Evolutionary conservation across 306 rosid species (phyloP), one percentile per base, ranked within the genome.

Genomic region (Psophocarpus tetragonolobus): DNA sequence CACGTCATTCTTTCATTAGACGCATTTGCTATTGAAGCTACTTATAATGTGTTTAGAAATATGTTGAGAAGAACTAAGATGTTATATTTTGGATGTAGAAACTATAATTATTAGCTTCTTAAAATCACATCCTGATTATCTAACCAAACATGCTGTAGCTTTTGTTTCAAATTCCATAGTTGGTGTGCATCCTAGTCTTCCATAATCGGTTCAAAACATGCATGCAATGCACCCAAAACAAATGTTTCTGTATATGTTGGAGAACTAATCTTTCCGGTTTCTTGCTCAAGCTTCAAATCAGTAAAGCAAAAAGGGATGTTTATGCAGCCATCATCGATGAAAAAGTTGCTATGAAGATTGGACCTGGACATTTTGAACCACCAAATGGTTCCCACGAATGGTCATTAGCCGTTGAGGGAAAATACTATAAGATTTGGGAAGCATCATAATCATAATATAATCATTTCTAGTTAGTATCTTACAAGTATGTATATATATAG

Each of bases 301-400:
- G 47, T 2, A 83, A 87, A 82, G 90, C 90, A 3, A 90, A 88
- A 70, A 81, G 84, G 87, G 91, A 93, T 75, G 96, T 93, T 38
- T 93, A 93, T 48, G 97, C 92, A 1, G 96, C 98, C 67, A 82
- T 84, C 77, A 36, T 93, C 10, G 96, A 90, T 32, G 82, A 86
- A 45, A 88, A 80, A 41, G 78, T 93, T 24, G 90, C 88, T 3
- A 63, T 93, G 85, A 93, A 93, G 90, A 91, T 93, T 8, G 98
- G 97, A 76, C 98, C 96, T 11, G 98, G 98, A 48, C 71, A 86
- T 76, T 93, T 81, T 77, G 91, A 93, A 68, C 96, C 98, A 24
- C 86, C 83, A 41, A 85, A 50, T 38, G 86, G 72, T 48, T 58
- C 83, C 56, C 66, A 73, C 18, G 77, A 45, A 61, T 93, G 98